Base-by-base conservation (phyloP, 108 stramenopile genomes). In the Nitzschia inconspicua region DNA sequence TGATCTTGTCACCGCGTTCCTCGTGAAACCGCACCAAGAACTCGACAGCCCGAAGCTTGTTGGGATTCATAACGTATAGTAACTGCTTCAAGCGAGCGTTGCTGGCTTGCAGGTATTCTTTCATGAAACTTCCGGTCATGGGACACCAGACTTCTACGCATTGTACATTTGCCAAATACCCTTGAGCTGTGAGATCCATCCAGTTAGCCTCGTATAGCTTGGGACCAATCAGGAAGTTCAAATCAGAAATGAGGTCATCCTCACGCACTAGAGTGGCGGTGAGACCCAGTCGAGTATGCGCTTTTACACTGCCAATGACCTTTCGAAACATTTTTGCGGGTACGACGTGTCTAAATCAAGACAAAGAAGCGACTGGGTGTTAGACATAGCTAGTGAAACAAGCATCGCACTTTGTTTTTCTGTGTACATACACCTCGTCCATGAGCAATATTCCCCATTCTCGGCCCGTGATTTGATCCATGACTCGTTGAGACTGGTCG, bases 171-270 rank as follows among this genome's bases (percentile, higher is more conserved):
- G 97, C 97, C 18, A 99, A 71, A 67, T 96, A 98, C 3, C 98
- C 98, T 18, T 79, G 88, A 16, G 93, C 80, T 26, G 99, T 99
- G 9, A 99, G 75, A 66, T 99, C 99, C 95, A 99, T 97, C 99
- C 99, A 99, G 65, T 99, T 99, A n/a, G 99, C 99, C 65, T 99
- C 99, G 81, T 99, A 99, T 14, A 99, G 83, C 73, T 99, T 99
- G n/a, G 99, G 99, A 6, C 98, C 99, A 54, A 99, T 98, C 58
- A 94, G 71, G 78, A 97, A 97, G 65, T 97, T 97, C 16, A 99
- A 77, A 76, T 98, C 97, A 23, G 86, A 82, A 76, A 98, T 98
- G 20, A 93, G 63, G 70, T 96, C 95, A 76, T 99, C 99, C 69
- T 99, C 99, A 24, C 99, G 87, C 3, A 99, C 99, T 31, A 99